Evolutionary conservation across 306 rosid species (phyloP).

Genomic region (Rosa rugosa): DNA sequence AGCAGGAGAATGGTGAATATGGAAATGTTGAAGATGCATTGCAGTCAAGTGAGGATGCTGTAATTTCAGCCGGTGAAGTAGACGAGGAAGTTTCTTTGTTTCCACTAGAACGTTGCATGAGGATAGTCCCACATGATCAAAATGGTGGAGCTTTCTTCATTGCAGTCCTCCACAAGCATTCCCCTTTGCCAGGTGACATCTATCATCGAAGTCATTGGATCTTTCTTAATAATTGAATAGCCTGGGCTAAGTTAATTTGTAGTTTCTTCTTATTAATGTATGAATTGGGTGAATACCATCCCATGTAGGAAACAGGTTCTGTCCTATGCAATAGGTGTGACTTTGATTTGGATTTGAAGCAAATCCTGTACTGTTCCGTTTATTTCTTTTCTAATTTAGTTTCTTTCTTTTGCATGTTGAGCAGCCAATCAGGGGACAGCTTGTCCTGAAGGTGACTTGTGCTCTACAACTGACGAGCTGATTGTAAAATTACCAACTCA

Average conservation of each 20-base stretch:
- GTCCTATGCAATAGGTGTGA: not conserved
- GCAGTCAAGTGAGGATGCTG: slow-evolving; percentile 36
- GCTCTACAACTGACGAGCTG: slow-evolving; percentile 22
- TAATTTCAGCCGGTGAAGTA: slow-evolving; percentile 26
- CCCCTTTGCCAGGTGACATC: slow-evolving; percentile 70
- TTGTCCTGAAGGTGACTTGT: slow-evolving; percentile 22
- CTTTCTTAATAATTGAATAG: slow-evolving; percentile 5
- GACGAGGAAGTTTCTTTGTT: slow-evolving; percentile 66
- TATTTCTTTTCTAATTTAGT: slow-evolving; percentile 9
- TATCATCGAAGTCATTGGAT: slow-evolving; percentile 9
- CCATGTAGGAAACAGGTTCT: not conserved
- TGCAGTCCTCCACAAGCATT: slow-evolving; percentile 81
- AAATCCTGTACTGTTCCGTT: slow-evolving; percentile 2
- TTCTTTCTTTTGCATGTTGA: slow-evolving; percentile 5
- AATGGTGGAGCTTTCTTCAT: slow-evolving; percentile 94
- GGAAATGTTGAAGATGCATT: slow-evolving; percentile 45
- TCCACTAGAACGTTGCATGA: slow-evolving; percentile 83
- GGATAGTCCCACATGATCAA: slow-evolving; percentile 96
- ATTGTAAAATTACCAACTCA: slow-evolving; percentile 29
- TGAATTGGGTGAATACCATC: slow-evolving; percentile 4
- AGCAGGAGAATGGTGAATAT: slow-evolving; percentile 32
- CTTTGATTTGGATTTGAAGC: slow-evolving; percentile 18
- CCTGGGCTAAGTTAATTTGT: not conserved
- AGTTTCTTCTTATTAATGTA: not conserved
- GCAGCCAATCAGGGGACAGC: slow-evolving; percentile 54